phyloP scores from a whole-genome alignment of 2,329 filamentous ascomycete genomes.

The Ceratocystis harringtonii region DNA sequence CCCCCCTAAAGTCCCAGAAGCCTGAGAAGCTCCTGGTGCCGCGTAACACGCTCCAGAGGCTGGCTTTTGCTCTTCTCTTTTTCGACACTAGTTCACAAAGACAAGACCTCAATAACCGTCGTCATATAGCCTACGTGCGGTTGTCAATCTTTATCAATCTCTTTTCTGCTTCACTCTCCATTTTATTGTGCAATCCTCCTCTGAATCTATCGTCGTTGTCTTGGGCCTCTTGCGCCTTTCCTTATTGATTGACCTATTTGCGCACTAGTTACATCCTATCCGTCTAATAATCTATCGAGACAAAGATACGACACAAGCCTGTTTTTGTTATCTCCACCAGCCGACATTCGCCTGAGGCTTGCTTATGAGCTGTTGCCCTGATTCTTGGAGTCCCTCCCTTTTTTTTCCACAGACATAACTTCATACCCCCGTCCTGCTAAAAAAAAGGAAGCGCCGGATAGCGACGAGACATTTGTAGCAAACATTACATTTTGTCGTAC shows the following conservation, averaged over 20 bases:
- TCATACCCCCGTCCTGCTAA: not conserved
- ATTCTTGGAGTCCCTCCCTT: not conserved
- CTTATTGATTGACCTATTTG: not conserved
- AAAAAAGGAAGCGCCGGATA: not conserved
- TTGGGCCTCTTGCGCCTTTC: not conserved
- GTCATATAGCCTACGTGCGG: not conserved
- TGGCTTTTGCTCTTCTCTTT: not conserved
- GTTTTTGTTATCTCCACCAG: not conserved
- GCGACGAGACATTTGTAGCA: not conserved
- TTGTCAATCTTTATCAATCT: not conserved
- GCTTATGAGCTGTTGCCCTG: not conserved
- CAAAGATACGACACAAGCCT: not conserved
- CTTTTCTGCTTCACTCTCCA: not conserved
- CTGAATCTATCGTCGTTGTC: not conserved
- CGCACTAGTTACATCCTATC: conserved; percentile 3
- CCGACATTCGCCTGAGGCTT: not conserved
- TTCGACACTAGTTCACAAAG: not conserved
- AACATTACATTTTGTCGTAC: not conserved
- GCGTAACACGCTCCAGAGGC: not conserved
- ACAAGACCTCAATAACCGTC: not conserved
- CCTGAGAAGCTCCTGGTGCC: not conserved
- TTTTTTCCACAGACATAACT: not conserved
- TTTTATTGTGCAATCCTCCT: not conserved
- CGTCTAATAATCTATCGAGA: conserved; percentile 1
- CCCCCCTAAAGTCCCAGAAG: not conserved